Evolutionary conservation across 208 protist species (phyloP).

Genomic region (Leishmania braziliensis): DNA sequence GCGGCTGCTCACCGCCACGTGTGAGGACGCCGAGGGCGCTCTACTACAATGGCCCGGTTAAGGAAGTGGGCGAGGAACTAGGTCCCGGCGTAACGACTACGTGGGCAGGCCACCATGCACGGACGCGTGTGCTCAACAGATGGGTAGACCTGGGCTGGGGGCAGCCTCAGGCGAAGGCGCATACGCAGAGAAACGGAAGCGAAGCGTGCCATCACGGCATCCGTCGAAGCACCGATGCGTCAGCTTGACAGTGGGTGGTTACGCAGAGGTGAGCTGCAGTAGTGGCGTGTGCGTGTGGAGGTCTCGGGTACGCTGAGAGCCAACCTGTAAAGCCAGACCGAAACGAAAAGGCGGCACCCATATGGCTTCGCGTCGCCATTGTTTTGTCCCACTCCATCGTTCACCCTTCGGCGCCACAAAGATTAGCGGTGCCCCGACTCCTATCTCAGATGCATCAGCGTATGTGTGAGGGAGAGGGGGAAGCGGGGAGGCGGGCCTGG

Average conservation of each 20-base stretch:
- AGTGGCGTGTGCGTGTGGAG: background rate
- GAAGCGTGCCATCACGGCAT: background rate
- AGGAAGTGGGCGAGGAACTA: background rate
- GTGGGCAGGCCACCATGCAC: background rate
- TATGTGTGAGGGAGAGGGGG: background rate
- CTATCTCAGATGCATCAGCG: background rate
- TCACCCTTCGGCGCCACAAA: background rate
- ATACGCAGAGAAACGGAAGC: background rate
- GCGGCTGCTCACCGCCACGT: slow-evolving; percentile 5
- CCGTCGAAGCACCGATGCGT: background rate
- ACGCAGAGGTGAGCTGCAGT: background rate
- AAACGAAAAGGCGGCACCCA: background rate
- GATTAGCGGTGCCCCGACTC: background rate
- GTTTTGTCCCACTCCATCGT: background rate
- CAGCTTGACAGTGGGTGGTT: background rate
- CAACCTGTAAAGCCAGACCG: background rate
- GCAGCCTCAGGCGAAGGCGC: background rate
- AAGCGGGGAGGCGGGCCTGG: background rate
- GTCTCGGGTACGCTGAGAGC: background rate
- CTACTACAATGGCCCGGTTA: background rate
- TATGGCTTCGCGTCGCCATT: background rate
- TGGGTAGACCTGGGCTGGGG: background rate
- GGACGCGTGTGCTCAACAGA: background rate
- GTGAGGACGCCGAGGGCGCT: background rate
- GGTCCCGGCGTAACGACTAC: background rate